Evolutionary conservation across 108 stramenopile species (phyloP).

Genomic region (Thalassiosira profunda): DNA sequence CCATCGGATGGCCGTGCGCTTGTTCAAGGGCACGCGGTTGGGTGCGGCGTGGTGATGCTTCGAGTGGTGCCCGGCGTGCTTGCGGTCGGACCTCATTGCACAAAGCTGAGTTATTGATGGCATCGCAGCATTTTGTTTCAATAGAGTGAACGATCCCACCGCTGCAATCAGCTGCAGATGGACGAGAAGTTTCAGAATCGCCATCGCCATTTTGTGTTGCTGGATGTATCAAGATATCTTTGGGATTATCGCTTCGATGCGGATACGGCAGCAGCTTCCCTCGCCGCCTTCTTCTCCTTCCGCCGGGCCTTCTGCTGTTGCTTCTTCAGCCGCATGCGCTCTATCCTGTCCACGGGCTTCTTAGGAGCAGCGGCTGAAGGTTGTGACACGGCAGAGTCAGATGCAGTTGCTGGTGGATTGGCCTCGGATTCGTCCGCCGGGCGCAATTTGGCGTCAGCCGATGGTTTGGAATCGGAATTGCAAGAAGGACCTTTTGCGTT

Average conservation of each 20-base stretch:
- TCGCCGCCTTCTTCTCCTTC: conserved; percentile 27
- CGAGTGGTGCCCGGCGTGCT: not conserved
- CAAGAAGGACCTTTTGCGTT: too few species aligned
- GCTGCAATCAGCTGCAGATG: not conserved
- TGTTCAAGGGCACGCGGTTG: conserved; percentile 34
- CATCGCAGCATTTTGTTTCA: not conserved
- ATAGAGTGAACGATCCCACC: not conserved
- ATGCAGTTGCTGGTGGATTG: not conserved
- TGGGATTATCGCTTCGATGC: too few species aligned
- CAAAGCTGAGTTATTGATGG: not conserved
- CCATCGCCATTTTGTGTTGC: not conserved
- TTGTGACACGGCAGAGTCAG: not conserved
- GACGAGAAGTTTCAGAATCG: not conserved
- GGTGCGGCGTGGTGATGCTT: not conserved
- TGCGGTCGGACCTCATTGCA: not conserved
- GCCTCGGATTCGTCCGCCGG: not conserved
- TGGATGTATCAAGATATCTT: too few species aligned
- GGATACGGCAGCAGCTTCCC: conserved; percentile 8
- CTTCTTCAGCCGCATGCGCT: conserved; percentile 32
- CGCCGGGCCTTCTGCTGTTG: conserved; percentile 29
- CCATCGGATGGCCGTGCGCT: conserved; percentile 37
- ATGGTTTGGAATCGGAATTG: too few species aligned
- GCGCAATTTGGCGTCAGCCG: not conserved
- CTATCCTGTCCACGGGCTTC: conserved; percentile 16
- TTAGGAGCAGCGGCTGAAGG: not conserved